Evolutionary conservation across 1,284 basidiomycete genomes (phyloP), one percentile per base, ranked within the genome.

Genomic region (Malassezia psittaci): DNA sequence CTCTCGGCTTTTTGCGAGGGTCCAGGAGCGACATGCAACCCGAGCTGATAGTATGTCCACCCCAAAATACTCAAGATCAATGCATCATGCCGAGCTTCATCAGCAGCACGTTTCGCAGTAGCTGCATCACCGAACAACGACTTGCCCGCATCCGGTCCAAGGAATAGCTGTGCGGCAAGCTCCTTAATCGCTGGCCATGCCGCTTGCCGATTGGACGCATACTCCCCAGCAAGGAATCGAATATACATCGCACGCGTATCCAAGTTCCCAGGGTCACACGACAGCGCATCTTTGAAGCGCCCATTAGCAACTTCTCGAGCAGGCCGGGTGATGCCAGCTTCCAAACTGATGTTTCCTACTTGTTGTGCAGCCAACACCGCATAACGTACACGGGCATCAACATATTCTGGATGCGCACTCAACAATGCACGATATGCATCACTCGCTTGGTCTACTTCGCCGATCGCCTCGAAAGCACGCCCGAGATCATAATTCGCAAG

Each of bases 41-140:
- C 68, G 6, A 72, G 60, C 50, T 74, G 65, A 52, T 74, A 74
- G 60, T 72, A 74, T 1, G 70, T 57, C 70, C 70, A 74, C 29
- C 70, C 72, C 40, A 72, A 64, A 35, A 61, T 54, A 35, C 65
- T 54, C 24, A 74, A 65, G 42, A 62, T 65, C 40, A 62, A 69
- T 2, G 70, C 48, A 37, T 74, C 72, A 39, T 66, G 63, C 16
- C 67, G 60, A 11, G 65, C 70, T 38, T 60, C 54, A 7, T 70
- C 68, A 2, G 59, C 58, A 6, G 63, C 61, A 8, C 52, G 52
- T 35, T 64, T 65, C 40, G 70, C 68, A 10, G 63, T 65, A 8
- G 51, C 52, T 0, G 58, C 45, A 9, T 65, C 60, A 18, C 71
- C 69, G 42, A 71, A 74, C 12, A 63, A 48, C 18, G 55, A 55